phyloP scores from a whole-genome alignment of 805 yeast species.

The Candida patagonica region DNA sequence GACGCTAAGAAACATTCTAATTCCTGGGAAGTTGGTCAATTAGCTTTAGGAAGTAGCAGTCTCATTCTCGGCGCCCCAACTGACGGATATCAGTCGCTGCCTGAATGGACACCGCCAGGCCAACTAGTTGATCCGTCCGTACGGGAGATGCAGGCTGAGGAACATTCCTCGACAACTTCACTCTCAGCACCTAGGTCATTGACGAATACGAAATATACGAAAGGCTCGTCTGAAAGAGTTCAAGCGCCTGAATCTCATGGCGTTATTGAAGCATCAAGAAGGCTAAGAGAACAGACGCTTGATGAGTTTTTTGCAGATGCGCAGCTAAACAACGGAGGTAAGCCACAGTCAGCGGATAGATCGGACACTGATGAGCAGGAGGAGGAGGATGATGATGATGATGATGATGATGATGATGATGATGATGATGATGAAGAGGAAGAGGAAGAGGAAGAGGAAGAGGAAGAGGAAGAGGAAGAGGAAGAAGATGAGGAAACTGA shows the following conservation, averaged over 20 bases:
- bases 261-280: constrained; percentile 20
- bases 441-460: constrained; percentile 11
- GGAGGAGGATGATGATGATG: constrained; percentile 22
- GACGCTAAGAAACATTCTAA: background rate
- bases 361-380: constrained; percentile 16
- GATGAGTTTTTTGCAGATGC: constrained; percentile 74
- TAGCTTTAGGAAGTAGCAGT: constrained; percentile 26
- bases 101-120: constrained; percentile 38
- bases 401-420: constrained; percentile 26
- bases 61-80: constrained; percentile 24
- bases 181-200: background rate
- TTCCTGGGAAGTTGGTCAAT: constrained; percentile 9
- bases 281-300: constrained; percentile 59
- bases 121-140: constrained; percentile 22
- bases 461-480: constrained; percentile 8
- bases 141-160: constrained; percentile 25
- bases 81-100: constrained; percentile 27
- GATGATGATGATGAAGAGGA: constrained; percentile 20
- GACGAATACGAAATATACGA: background rate
- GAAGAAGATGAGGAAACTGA: constrained; percentile 22
- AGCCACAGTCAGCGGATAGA: constrained; percentile 21
- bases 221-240: background rate
- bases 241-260: constrained; percentile 6
- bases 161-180: background rate
- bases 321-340: constrained; percentile 12